Evolutionary conservation across 805 yeast genomes (phyloP), one percentile per base, ranked within the genome.

Genomic region (Schwanniomyces yamadae): DNA sequence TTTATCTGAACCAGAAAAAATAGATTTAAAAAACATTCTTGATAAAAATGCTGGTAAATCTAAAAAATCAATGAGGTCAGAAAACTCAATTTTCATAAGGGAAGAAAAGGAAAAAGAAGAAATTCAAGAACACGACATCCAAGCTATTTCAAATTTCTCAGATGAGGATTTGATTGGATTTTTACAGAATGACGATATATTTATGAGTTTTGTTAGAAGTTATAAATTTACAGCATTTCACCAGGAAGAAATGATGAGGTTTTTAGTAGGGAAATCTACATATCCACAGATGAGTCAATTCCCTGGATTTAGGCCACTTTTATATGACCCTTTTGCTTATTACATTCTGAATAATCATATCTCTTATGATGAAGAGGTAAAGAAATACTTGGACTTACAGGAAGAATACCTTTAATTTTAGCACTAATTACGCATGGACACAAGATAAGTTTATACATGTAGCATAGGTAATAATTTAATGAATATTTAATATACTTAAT

Each of bases 201-300:
- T 66, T 28, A 40, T 53, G 27, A 62, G 58, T 26, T 66, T 50
- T 38, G 43, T 54, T 14, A 36, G 49, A 17, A 50, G 61, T 5
- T 45, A 52, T 8, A 59, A 57, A 13, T 40, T 61, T 24, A 66
- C 73, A 3, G 37, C 43, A 9, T 51, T 61, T 31, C 73, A 67
- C 39, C 61, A 55, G 33, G 38, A 47, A 3, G 71, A 67, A 44
- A 52, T 63, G 37, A 27, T 33, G 10, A 35, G 23, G 4, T 33
- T 50, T 17, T 32, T 45, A 12, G 34, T 41, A 13, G 54, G 46
- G 3, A 42, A 52, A 28, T 41, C 59, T 15, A 52, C 65, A 8
- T 34, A 47, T 28, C 16, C 34, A 40, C 29, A 34, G 33, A 15
- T 33, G 36, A 14, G 36, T 21, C 12, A 28, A 22, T 8, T 13